phyloP scores from a whole-genome alignment of 805 yeast species.

The Teunomyces pallodes region DNA sequence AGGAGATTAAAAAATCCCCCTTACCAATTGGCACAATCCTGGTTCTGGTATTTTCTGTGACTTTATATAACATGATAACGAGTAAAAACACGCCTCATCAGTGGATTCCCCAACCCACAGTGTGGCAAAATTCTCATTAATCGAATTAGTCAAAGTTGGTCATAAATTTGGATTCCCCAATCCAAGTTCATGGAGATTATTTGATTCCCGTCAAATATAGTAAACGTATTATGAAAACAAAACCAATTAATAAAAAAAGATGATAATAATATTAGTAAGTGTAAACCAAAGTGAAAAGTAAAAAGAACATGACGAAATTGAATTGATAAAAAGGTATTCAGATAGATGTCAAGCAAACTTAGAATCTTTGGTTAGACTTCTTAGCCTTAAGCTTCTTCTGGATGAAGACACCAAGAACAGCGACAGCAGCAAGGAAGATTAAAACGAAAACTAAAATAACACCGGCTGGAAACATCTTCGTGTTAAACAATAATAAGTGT shows the following conservation, averaged over 20 bases:
- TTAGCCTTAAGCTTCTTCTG: constrained; percentile 42
- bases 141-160: constrained; percentile 1
- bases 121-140: constrained; percentile 1
- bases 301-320: constrained; percentile 2
- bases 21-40: not conserved
- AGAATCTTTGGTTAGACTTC: constrained; percentile 43
- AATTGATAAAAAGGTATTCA: not conserved
- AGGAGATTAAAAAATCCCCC: not conserved
- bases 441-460: constrained; percentile 67
- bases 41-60: constrained; percentile 1
- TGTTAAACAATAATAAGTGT: constrained; percentile 2
- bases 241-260: not conserved
- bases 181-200: constrained; percentile 5
- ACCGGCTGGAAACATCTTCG: constrained; percentile 65
- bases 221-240: constrained; percentile 8
- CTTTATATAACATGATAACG: constrained; percentile 3
- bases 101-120: constrained; percentile 2
- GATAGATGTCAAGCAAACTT: constrained; percentile 10
- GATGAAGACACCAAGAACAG: constrained; percentile 34
- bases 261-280: constrained; percentile 7
- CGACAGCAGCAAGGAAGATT: constrained; percentile 45
- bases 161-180: constrained; percentile 9
- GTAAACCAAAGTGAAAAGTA: not conserved
- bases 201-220: constrained; percentile 18
- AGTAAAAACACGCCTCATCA: constrained; percentile 1